Evolutionary conservation across 1,284 basidiomycete species (phyloP).

Genomic region (Leucoagaricus sp.): DNA sequence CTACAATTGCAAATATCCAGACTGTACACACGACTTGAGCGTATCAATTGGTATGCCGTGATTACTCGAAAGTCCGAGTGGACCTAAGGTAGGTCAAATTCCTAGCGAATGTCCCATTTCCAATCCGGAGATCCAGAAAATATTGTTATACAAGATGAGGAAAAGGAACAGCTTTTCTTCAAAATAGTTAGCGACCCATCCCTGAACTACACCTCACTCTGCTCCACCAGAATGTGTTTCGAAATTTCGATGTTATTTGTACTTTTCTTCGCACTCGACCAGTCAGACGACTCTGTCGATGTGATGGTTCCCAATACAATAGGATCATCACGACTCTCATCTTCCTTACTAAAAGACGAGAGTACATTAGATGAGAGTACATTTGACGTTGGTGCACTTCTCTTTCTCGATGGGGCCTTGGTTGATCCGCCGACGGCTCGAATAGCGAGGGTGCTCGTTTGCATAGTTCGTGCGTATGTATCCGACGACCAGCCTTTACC

Average conservation of each 20-base stretch:
- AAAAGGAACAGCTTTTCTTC: background rate
- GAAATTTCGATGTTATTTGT: background rate
- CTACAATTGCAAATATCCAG: too few species aligned
- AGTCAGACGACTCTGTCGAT: background rate
- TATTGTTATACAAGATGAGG: too few species aligned
- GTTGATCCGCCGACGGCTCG: background rate
- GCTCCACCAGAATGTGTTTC: background rate
- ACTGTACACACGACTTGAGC: too few species aligned
- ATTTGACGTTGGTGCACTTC: too few species aligned
- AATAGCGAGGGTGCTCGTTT: background rate
- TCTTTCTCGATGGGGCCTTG: background rate
- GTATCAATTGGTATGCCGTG: too few species aligned
- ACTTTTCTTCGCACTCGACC: background rate
- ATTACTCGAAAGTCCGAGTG: too few species aligned
- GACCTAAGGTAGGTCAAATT: too few species aligned
- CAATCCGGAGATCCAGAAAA: too few species aligned
- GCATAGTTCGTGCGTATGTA: background rate
- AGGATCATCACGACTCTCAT: background rate
- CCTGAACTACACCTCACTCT: background rate
- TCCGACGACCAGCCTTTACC: constrained; percentile 13
- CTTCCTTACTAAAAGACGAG: background rate
- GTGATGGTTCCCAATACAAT: background rate
- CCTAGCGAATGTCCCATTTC: too few species aligned
- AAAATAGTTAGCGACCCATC: too few species aligned
- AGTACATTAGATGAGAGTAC: background rate